Evolutionary conservation across 768 basidiomycete genomes (phyloP).

Genomic region (Gelatoporia subvermispora): DNA sequence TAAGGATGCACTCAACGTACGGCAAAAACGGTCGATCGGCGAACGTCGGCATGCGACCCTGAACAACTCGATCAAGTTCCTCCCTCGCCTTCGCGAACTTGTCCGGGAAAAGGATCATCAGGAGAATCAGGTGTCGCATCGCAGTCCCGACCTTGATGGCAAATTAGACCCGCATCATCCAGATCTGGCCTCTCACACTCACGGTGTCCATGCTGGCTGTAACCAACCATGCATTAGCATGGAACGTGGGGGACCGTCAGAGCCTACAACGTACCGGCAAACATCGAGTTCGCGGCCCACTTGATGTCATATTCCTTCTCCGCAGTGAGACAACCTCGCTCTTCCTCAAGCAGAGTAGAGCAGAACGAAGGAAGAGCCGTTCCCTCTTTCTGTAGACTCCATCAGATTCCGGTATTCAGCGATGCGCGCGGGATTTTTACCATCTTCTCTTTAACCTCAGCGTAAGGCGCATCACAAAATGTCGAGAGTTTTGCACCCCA

Average conservation of each 20-base stretch:
- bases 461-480: conserved; percentile 10
- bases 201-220: not conserved
- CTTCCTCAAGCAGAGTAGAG: not conserved
- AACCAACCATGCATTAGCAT: not conserved
- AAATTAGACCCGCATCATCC: not conserved
- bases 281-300: not conserved
- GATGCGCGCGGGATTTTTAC: not conserved
- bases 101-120: conserved; percentile 12
- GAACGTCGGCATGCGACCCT: conserved; percentile 15
- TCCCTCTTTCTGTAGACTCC: not conserved
- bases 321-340: not conserved
- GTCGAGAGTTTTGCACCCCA: conserved; percentile 16
- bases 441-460: conserved; percentile 11
- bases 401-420: not conserved
- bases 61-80: conserved; percentile 12
- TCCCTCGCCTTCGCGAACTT: conserved; percentile 5
- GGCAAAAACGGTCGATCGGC: conserved; percentile 14
- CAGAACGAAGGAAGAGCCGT: not conserved
- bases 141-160: conserved; percentile 4
- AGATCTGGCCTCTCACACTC: not conserved
- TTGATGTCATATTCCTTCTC: not conserved
- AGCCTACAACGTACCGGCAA: not conserved
- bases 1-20: conserved; percentile 15
- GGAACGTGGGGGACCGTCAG: too few species aligned
- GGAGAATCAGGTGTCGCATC: conserved; percentile 5